phyloP scores from a whole-genome alignment of 805 yeast genomes.

The Barnettozyma sucrosica region DNA sequence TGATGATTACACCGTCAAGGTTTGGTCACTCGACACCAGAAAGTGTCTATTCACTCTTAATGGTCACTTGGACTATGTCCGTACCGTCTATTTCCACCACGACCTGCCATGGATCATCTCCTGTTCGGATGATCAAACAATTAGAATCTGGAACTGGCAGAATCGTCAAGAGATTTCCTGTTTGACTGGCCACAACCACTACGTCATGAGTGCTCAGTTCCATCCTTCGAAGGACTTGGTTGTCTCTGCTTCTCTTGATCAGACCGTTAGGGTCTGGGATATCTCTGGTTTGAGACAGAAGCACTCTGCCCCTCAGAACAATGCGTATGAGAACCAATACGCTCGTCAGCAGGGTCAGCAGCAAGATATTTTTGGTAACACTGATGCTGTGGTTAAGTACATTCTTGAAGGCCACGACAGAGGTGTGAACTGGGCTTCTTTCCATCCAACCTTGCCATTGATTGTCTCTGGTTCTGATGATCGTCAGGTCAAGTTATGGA shows the following conservation, averaged over 20 bases:
- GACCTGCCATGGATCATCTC: conserved; percentile 97
- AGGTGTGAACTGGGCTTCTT: conserved; percentile 97
- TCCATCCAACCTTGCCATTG: conserved; percentile 94
- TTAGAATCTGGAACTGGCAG: conserved; percentile 99
- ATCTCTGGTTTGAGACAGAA: conserved; percentile 90
- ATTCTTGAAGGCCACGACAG: conserved; percentile 97
- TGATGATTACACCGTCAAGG: conserved; percentile 91
- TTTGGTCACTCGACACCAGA: conserved; percentile 90
- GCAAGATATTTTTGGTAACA: conserved; percentile 91
- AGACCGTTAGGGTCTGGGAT: conserved; percentile 99
- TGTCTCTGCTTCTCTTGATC: conserved; percentile 94
- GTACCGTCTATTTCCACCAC: conserved; percentile 91
- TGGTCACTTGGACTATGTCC: conserved; percentile 93
- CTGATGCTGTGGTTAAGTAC: conserved; percentile 90
- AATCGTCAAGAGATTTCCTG: conserved; percentile 96
- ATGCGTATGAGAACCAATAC: conserved; percentile 38
- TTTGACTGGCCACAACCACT: conserved; percentile 96
- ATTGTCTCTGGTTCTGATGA: conserved; percentile 97
- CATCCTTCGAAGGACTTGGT: conserved; percentile 93
- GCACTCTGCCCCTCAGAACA: conserved; percentile 76
- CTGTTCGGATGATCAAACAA: conserved; percentile 96
- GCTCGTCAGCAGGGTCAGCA: conserved; percentile 60
- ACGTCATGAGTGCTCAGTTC: conserved; percentile 97
- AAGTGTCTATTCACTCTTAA: conserved; percentile 88
- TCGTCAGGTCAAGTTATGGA: conserved; percentile 90